Percentiles rank a stretch among this genome's conserved stretches.
These are phyloP conservation scores for Dioscorea dumetorum DNA, from an alignment of 106 monocot species.

Conservation along the genomic window DNA sequence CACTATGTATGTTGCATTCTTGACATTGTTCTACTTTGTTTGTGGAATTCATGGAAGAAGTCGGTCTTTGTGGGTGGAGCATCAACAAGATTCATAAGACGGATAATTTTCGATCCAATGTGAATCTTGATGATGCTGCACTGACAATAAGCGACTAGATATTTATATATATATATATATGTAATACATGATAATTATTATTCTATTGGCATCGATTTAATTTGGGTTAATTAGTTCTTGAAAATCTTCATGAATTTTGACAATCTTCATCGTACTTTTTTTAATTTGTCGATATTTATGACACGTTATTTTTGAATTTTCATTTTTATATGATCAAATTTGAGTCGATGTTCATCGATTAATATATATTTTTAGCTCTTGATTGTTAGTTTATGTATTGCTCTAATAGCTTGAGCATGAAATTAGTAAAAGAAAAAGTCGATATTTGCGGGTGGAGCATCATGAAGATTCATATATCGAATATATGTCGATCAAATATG, in stretches of 20 bases:
- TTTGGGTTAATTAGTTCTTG: too few relatives aligned
- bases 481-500: background rate
- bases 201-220: too few relatives aligned
- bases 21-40: too few relatives aligned
- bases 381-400: background rate
- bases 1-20: too few relatives aligned
- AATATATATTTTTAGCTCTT: background rate
- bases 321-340: too few relatives aligned
- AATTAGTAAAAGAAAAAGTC: background rate
- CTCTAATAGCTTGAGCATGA: background rate
- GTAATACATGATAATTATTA: too few relatives aligned
- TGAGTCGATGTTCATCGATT: too few relatives aligned
- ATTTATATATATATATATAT: too few relatives aligned
- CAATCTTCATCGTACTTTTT: too few relatives aligned
- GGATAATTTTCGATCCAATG: background rate
- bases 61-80: background rate
- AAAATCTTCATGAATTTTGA: too few relatives aligned
- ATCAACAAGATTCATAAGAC: background rate
- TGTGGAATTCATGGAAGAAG: background rate
- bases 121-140: conserved; percentile 48
- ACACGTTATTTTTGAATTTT: too few relatives aligned
- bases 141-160: conserved; percentile 20
- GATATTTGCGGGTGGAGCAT: conserved; percentile 1
- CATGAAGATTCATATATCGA: background rate
- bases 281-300: too few relatives aligned